A percentile compares a stretch with the other conserved stretches of the same genome.
These are phyloP conservation scores for Fusarium euwallaceae DNA, from an alignment of 2,329 filamentous ascomycete species.

Conservation along the genomic window DNA sequence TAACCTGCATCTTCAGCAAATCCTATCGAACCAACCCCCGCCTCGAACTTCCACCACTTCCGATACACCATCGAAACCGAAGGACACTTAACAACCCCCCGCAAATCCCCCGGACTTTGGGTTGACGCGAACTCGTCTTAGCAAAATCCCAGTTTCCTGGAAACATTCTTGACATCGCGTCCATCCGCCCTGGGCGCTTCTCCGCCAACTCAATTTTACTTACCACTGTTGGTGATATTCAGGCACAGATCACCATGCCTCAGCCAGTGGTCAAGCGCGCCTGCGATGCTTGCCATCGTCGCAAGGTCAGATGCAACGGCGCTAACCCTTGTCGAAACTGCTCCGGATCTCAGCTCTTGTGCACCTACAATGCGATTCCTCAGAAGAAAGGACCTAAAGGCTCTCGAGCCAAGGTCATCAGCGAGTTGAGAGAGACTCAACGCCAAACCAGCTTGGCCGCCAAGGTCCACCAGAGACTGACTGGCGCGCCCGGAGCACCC, in stretches of 20 bases:
- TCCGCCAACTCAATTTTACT: slow-evolving; percentile 29
- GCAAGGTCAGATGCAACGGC: slow-evolving; percentile 81
- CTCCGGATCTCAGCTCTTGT: slow-evolving; percentile 73
- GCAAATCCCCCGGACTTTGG: slow-evolving; percentile 50
- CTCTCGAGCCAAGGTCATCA: slow-evolving; percentile 80
- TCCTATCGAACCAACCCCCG: slow-evolving; percentile 33
- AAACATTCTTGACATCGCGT: slow-evolving; percentile 13
- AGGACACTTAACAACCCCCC: slow-evolving; percentile 44
- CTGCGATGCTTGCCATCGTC: slow-evolving; percentile 80
- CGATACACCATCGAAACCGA: neutral
- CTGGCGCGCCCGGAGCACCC: slow-evolving; percentile 65
- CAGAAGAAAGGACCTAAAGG: slow-evolving; percentile 84
- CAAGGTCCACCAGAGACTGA: slow-evolving; percentile 71
- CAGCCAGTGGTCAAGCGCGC: slow-evolving; percentile 69
- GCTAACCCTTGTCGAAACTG: slow-evolving; percentile 80
- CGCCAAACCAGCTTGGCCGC: slow-evolving; percentile 74
- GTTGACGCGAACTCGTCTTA: slow-evolving; percentile 27
- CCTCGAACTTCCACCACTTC: neutral
- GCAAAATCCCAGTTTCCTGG: slow-evolving; percentile 9
- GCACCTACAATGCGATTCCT: slow-evolving; percentile 81
- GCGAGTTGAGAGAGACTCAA: slow-evolving; percentile 77
- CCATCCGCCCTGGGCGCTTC: slow-evolving; percentile 5
- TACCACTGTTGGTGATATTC: slow-evolving; percentile 18
- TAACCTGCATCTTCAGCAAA: slow-evolving; percentile 50
- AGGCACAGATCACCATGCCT: slow-evolving; percentile 50